Evolutionary conservation across 1,284 basidiomycete species (phyloP).

Genomic region (Apiotrichum gamsii): DNA sequence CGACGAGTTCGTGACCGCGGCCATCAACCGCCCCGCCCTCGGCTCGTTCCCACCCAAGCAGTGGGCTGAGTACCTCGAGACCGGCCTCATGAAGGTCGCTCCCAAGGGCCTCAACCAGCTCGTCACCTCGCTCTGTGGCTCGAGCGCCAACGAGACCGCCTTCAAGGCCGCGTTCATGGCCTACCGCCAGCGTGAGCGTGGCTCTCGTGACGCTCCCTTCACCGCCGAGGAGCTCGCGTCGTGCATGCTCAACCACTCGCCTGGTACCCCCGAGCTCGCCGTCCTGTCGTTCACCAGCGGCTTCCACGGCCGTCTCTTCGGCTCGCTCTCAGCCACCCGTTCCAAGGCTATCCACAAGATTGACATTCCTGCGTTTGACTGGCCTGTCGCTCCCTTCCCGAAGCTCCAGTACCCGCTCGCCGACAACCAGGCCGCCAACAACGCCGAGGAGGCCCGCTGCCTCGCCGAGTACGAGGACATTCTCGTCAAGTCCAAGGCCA

Average conservation of each 20-base stretch:
- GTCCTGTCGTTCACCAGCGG: constrained; percentile 53
- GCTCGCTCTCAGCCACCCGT: constrained; percentile 51
- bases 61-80: constrained; percentile 50
- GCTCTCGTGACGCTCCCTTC: constrained; percentile 23
- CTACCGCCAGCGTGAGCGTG: constrained; percentile 36
- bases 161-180: constrained; percentile 54
- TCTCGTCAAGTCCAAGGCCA: constrained; percentile 40
- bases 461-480: constrained; percentile 40
- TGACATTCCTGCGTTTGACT: constrained; percentile 55
- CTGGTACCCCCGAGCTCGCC: constrained; percentile 51
- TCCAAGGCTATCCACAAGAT: constrained; percentile 53
- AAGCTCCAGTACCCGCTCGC: constrained; percentile 52
- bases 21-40: constrained; percentile 52
- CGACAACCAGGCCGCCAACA: constrained; percentile 47
- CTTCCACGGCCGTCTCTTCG: constrained; percentile 52
- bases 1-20: constrained; percentile 17
- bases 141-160: constrained; percentile 50
- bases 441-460: constrained; percentile 40
- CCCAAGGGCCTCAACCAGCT: constrained; percentile 52
- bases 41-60: constrained; percentile 53
- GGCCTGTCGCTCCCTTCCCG: constrained; percentile 53
- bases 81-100: constrained; percentile 50
- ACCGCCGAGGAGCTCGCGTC: constrained; percentile 43
- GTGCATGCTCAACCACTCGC: constrained; percentile 53
- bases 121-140: constrained; percentile 45